Evolutionary conservation across 805 yeast species (phyloP).

Genomic region (Cyberlindnera lachancei): DNA sequence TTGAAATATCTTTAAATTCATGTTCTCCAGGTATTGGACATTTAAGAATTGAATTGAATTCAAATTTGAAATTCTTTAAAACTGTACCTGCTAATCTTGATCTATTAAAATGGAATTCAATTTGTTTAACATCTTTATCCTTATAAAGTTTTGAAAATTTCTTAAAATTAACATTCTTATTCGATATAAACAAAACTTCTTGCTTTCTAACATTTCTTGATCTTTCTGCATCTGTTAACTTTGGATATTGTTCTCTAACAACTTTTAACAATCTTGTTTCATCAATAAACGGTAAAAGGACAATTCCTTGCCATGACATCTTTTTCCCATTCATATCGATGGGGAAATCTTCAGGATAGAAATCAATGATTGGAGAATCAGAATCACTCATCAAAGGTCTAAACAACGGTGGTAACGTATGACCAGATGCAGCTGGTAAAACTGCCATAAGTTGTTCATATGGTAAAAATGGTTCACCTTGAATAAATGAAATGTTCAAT

Average conservation of each 20-base stretch:
- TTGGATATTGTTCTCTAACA: slow-evolving; percentile 57
- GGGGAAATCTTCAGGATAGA: slow-evolving; percentile 81
- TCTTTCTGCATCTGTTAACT: slow-evolving; percentile 58
- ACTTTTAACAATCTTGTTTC: slow-evolving; percentile 62
- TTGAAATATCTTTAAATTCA: slow-evolving; percentile 31
- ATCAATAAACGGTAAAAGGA: slow-evolving; percentile 84
- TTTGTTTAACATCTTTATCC: slow-evolving; percentile 18
- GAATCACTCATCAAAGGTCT: slow-evolving; percentile 74
- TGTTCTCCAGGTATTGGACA: slow-evolving; percentile 30
- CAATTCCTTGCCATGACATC: slow-evolving; percentile 93
- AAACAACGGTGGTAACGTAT: slow-evolving; percentile 74
- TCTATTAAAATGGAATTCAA: slow-evolving; percentile 39
- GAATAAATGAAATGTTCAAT: slow-evolving; percentile 48
- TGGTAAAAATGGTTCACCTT: slow-evolving; percentile 80
- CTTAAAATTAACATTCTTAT: slow-evolving; percentile 42
- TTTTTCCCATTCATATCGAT: slow-evolving; percentile 95
- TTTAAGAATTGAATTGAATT: slow-evolving; percentile 22
- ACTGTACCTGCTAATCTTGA: slow-evolving; percentile 58
- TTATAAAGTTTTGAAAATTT: slow-evolving; percentile 24
- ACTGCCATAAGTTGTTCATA: slow-evolving; percentile 94
- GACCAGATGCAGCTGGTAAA: slow-evolving; percentile 88
- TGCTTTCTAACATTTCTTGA: slow-evolving; percentile 63
- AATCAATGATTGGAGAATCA: slow-evolving; percentile 79
- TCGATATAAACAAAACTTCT: slow-evolving; percentile 65
- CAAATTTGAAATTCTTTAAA: slow-evolving; percentile 26